Evolutionary conservation across 2,329 filamentous ascomycete genomes (phyloP).

Genomic region (Cladosporium sp.): DNA sequence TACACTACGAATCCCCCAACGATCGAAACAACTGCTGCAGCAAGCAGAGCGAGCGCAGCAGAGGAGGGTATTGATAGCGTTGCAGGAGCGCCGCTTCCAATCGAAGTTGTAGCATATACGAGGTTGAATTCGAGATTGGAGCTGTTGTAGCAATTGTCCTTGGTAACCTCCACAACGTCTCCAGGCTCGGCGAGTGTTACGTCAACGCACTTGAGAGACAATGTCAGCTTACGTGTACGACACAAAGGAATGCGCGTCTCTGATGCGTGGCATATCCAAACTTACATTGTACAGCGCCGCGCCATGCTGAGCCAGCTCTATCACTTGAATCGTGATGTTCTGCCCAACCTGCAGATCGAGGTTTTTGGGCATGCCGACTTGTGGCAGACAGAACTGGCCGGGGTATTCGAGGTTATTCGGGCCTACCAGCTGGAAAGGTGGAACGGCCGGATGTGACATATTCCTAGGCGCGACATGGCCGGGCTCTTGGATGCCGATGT

Average conservation of each 20-base stretch:
- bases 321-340: constrained; percentile 84
- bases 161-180: constrained; percentile 74
- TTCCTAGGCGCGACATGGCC: constrained; percentile 65
- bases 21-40: background rate
- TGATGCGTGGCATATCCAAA: constrained; percentile 21
- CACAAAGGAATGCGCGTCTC: background rate
- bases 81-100: background rate
- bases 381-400: constrained; percentile 84
- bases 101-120: background rate
- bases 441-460: constrained; percentile 81
- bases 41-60: background rate
- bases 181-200: constrained; percentile 83
- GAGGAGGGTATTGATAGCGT: background rate
- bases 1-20: background rate
- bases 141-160: constrained; percentile 86
- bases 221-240: background rate
- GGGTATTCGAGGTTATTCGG: constrained; percentile 76
- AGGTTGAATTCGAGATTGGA: constrained; percentile 69
- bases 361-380: constrained; percentile 78
- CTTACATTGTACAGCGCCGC: constrained; percentile 78
- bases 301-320: constrained; percentile 81
- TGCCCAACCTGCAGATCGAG: constrained; percentile 74
- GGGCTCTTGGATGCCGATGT: constrained; percentile 69
- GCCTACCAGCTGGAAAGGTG: constrained; percentile 78
- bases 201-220: constrained; percentile 73